Base-by-base conservation (phyloP, 2,329 filamentous ascomycete genomes). In the Nakataea oryzae region DNA sequence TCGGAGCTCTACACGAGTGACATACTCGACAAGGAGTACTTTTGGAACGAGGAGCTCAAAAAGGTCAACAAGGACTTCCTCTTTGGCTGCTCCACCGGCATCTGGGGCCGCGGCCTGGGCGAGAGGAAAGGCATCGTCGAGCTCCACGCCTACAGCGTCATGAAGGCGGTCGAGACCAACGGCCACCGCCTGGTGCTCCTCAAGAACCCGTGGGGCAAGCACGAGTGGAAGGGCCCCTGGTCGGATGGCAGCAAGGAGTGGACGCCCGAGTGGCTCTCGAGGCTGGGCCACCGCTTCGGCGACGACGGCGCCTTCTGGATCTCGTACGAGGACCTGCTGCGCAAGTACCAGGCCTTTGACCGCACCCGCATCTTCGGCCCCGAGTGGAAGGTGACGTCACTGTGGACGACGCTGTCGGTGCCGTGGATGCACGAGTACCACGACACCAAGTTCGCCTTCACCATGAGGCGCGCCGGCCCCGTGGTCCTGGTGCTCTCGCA, bases 1-100 rank as follows among this genome's bases (percentile, higher is more conserved):
- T 87, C 85, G 0, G 85, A 89, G 69, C 74, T 91, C 13, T 81
- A 88, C 57, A 83, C 85, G 1, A 84, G 84, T 0, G 87, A 91
- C 67, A 89, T 92, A 47, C 79, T 91, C 3, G 87, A 95, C 69
- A 88, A 88, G 66, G 87, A 96, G 60, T 82, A 85, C 27, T 96
- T 96, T 71, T 96, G 91, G 92, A 84, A 81, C 1, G 86, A 93
- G 50, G 89, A 95, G 70, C 81, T 96, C 28, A 84, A 87, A 73
- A 86, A 88, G 65, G 90, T 92, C 63, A 95, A 96, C 70, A 76
- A 91, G 62, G 87, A 91, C 60, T 96, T 95, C 68, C 75, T 91
- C 9, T 90, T 90, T 67, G 87, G 87, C n/a, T 89, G 86, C 68
- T 83, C 80, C 0, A 85, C 83, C 0, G 87, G 87, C 12, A 75